A percentile compares a stretch with the other conserved stretches of the same genome.
phyloP scores from a whole-genome alignment of 148 eudicot species.

The Persicaria maculosa region DNA sequence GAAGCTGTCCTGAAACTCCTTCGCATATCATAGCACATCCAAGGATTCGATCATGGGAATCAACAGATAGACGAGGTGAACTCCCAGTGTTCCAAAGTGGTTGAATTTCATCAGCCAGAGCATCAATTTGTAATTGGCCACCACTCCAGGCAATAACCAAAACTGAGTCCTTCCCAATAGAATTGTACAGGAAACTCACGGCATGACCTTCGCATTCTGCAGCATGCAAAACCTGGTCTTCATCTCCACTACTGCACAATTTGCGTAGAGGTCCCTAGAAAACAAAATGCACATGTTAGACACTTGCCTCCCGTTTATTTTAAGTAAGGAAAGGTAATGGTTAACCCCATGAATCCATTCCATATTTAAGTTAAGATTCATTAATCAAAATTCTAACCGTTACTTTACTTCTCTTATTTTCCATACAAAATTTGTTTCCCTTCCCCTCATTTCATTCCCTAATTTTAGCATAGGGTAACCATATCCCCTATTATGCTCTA shows the following conservation, averaged over 20 bases:
- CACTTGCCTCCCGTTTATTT: not conserved
- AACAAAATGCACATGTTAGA: conserved; percentile 8
- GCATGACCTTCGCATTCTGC: conserved; percentile 69
- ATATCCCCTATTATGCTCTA: no score
- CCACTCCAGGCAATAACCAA: conserved; percentile 85
- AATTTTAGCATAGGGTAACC: no score
- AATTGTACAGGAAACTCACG: conserved; percentile 66
- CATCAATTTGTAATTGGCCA: conserved; percentile 92
- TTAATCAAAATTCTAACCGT: no score
- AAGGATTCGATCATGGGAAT: conserved; percentile 45
- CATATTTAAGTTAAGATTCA: no score
- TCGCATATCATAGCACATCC: conserved; percentile 98
- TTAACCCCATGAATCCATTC: no score
- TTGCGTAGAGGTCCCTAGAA: conserved; percentile 83
- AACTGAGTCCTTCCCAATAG: conserved; percentile 78
- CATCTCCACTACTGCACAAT: conserved; percentile 35
- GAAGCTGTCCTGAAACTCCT: conserved; percentile 28
- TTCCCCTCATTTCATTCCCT: no score
- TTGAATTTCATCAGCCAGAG: conserved; percentile 89
- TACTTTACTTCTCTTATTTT: no score
- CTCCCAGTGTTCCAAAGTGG: conserved; percentile 70
- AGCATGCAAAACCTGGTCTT: conserved; percentile 33
- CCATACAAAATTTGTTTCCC: no score
- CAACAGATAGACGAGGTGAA: conserved; percentile 67
- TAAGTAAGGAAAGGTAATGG: no score